Evolutionary conservation across 225 moss, liverwort and hornwort species (phyloP), one percentile per base, ranked within the genome.

Genomic region (Thuidium tamariscinum): DNA sequence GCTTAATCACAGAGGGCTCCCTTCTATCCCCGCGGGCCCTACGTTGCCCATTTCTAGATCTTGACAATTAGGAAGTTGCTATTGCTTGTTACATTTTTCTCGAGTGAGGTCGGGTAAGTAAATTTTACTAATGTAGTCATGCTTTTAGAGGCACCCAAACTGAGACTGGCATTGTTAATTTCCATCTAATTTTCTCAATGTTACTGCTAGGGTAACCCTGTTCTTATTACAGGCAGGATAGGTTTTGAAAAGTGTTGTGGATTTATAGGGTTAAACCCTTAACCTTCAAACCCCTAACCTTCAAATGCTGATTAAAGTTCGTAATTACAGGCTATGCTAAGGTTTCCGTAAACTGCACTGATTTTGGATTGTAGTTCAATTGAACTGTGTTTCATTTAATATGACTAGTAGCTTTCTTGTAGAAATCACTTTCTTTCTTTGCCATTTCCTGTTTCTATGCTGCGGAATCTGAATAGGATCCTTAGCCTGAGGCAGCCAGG

Each of bases 1-100:
- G 96, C 95, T 95, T 86, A 92, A 91, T 87, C 95, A 97, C 84
- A 94, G 95, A 93, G 91, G 86, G 80, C 67, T 77, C 27, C 86
- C 91, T 82, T 87, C 95, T 90, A 92, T 89, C 82, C 83, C 88
- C 86, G 64, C 86, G 59, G 89, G 91, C 81, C 82, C 95, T 84
- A 74, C 89, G 80, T 87, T 86, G 59, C 89, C 93, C 79, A 51
- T 79, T 74, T 89, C 94, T 91, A 92, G 91, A 86, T 85, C 89
- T 86, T 61, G 89, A 88, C 80, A 83, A 65, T 86, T 92, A 89
- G 92, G 77, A 86, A 75, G 79, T 84, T 90, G 36, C 56, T 34
- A 56, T 49, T 77, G 83, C 32, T 37, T 84, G 86, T 32, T 75
- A 82, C 74, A 69, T 84, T 16, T 56, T 88, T 48, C 68, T 84